phyloP scores from a whole-genome alignment of 345 rosid species.

The Adansonia digitata region DNA sequence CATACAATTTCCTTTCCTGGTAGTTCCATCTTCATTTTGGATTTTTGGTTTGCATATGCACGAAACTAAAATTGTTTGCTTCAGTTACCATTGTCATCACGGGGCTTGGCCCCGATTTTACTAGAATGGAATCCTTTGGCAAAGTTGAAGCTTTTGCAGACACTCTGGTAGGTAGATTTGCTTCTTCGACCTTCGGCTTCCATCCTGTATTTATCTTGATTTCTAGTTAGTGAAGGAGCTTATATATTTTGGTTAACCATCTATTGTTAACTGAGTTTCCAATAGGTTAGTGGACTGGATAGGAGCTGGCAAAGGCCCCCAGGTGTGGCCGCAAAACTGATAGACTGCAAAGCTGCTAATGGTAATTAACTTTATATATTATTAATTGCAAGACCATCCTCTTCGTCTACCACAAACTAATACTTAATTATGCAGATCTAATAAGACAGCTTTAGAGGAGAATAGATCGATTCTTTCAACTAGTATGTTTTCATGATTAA shows the following conservation, averaged over 20 bases:
- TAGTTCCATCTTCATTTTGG: not conserved
- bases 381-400: not conserved
- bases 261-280: not conserved
- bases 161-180: constrained; percentile 47
- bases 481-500: not conserved
- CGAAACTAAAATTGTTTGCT: constrained; percentile 3
- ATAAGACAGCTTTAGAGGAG: not conserved
- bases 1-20: not conserved
- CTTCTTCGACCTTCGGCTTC: not conserved
- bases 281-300: constrained; percentile 80
- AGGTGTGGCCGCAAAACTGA: constrained; percentile 75
- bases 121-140: constrained; percentile 88
- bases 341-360: constrained; percentile 56
- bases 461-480: not conserved
- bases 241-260: not conserved
- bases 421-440: not conserved
- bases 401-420: not conserved
- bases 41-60: not conserved
- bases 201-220: not conserved
- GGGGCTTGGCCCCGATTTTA: constrained; percentile 90
- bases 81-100: constrained; percentile 67
- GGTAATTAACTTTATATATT: constrained; percentile 32
- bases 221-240: not conserved
- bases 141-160: constrained; percentile 91
- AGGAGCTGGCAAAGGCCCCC: constrained; percentile 92